Percentiles rank a stretch among this genome's conserved stretches.
Evolutionary conservation across 2,329 filamentous ascomycete species (phyloP).

Genomic region (Fusarium miscanthi): DNA sequence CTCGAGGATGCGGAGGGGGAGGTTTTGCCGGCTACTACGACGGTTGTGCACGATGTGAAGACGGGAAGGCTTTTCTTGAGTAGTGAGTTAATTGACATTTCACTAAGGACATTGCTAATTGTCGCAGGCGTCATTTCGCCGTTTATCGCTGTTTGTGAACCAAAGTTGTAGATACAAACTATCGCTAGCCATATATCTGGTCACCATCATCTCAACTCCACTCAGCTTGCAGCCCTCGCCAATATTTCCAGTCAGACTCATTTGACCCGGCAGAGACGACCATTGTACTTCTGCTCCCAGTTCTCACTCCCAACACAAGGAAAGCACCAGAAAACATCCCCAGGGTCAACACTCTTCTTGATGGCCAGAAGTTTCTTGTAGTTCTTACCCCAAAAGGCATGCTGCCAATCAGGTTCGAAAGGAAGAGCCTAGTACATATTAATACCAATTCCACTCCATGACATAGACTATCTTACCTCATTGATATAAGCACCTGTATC

Average conservation of each 20-base stretch:
- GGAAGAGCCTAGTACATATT: conserved; percentile 53
- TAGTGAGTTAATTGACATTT: conserved; percentile 22
- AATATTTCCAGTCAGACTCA: neutral
- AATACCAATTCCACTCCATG: accelerated
- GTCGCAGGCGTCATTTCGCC: conserved; percentile 39
- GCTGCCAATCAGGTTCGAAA: conserved; percentile 53
- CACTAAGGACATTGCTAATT: neutral
- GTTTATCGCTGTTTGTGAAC: conserved; percentile 39
- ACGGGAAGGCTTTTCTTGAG: conserved; percentile 40
- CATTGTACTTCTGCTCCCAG: conserved; percentile 48
- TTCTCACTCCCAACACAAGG: conserved; percentile 60
- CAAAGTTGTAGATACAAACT: conserved; percentile 1
- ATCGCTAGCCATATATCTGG: accelerated
- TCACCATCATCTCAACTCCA: neutral
- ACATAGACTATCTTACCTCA: conserved; percentile 49
- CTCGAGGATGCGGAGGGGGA: conserved; percentile 38
- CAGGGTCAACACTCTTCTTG: conserved; percentile 59
- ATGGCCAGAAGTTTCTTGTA: conserved; percentile 57
- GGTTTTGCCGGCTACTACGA: conserved; percentile 35
- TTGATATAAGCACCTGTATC: conserved; percentile 58
- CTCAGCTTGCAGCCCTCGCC: neutral
- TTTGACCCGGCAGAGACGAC: conserved; percentile 41
- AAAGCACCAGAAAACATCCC: conserved; percentile 60
- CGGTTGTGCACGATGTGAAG: conserved; percentile 40
- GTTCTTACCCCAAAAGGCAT: conserved; percentile 58